Conservation (phyloP, 2,329 filamentous ascomycete genomes). For the Beauveria sp. region DNA sequence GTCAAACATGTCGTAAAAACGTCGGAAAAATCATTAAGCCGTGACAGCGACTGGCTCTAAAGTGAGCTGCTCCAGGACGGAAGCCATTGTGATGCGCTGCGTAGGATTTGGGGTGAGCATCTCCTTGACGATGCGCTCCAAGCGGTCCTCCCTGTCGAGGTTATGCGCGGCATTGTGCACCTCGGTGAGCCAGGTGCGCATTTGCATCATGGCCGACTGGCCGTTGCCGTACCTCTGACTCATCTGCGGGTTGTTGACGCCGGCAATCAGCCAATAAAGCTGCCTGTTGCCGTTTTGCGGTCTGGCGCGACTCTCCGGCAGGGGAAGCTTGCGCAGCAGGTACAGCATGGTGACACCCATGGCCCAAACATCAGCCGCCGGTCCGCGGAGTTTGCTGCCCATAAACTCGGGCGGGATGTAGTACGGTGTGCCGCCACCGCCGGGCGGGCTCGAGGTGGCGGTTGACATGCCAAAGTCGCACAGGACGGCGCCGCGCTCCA, state of each 20-base stretch:
- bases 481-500: constrained; percentile 49
- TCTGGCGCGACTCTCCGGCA: constrained; percentile 44
- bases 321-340: constrained; percentile 45
- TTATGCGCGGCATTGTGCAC: constrained; percentile 39
- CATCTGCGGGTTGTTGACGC: constrained; percentile 37
- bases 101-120: constrained; percentile 46
- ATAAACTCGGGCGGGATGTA: constrained; percentile 57
- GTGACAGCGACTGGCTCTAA: background rate
- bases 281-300: constrained; percentile 38
- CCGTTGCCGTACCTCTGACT: constrained; percentile 30
- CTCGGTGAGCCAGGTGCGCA: constrained; percentile 50
- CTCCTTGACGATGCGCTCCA: constrained; percentile 45
- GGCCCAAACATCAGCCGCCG: constrained; percentile 52
- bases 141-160: constrained; percentile 38
- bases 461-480: constrained; percentile 55
- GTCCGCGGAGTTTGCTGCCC: constrained; percentile 43
- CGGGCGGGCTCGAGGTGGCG: constrained; percentile 35
- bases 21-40: background rate
- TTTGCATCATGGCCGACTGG: constrained; percentile 39
- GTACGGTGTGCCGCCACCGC: constrained; percentile 51
- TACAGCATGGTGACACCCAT: constrained; percentile 55
- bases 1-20: background rate
- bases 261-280: constrained; percentile 52
- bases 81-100: constrained; percentile 48
- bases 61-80: constrained; percentile 36